These are phyloP conservation scores for Haberlea rhodopensis DNA, from an alignment of 257 asterid genomes.

Conservation along the genomic window DNA sequence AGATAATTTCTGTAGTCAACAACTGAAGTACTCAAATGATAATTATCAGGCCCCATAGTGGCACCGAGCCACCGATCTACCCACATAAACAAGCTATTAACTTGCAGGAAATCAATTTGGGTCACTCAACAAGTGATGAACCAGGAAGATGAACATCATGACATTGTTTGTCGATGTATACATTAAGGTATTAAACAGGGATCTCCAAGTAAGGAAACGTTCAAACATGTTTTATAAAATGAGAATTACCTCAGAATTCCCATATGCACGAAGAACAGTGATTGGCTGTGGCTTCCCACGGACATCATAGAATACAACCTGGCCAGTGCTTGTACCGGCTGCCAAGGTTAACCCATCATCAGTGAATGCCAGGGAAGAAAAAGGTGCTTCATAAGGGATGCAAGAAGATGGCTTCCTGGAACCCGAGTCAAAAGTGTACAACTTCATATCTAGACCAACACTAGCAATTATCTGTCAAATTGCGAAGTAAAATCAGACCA, in stretches of 20 bases:
- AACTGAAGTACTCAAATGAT: constrained; percentile 8
- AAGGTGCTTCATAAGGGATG: constrained; percentile 88
- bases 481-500: constrained; percentile 4
- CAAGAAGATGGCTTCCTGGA: constrained; percentile 81
- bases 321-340: constrained; percentile 95
- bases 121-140: constrained; percentile 4
- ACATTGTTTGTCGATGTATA: neutral
- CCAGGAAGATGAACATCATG: constrained; percentile 17
- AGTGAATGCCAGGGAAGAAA: constrained; percentile 82
- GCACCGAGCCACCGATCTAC: constrained; percentile 21
- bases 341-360: constrained; percentile 93
- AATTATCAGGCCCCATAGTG: constrained; percentile 8
- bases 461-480: constrained; percentile 81
- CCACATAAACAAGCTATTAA: constrained; percentile 15
- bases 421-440: constrained; percentile 83
- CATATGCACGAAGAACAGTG: constrained; percentile 86
- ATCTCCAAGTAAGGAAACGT: constrained; percentile 23
- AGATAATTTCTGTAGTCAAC: neutral
- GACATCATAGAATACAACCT: constrained; percentile 77
- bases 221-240: constrained; percentile 23
- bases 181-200: constrained; percentile 19
- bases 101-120: neutral
- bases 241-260: constrained; percentile 69
- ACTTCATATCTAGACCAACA: constrained; percentile 95
- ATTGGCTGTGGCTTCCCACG: constrained; percentile 96